These are phyloP conservation scores for Cyathus striatus DNA, from an alignment of 768 basidiomycete genomes.

Conservation along the genomic window DNA sequence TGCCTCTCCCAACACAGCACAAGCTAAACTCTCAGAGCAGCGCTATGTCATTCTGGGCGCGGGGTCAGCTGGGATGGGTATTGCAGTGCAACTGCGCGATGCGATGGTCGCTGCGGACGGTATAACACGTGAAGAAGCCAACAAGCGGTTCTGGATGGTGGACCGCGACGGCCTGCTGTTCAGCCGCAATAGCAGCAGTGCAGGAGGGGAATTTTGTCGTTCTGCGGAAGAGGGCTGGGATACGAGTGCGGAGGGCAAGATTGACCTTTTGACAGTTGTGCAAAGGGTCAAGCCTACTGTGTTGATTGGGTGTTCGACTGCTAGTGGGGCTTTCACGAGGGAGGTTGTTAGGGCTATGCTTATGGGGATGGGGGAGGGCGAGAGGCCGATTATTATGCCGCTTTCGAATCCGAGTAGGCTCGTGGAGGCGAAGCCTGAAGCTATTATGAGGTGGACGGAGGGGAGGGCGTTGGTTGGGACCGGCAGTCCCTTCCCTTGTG, in stretches of 20 bases:
- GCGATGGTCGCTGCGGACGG: constrained; percentile 60
- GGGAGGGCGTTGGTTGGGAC: constrained; percentile 80
- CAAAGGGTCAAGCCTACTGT: constrained; percentile 73
- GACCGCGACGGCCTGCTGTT: constrained; percentile 42
- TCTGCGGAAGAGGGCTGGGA: constrained; percentile 53
- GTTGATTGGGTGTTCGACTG: constrained; percentile 80
- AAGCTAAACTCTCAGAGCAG: constrained; percentile 55
- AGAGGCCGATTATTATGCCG: constrained; percentile 78
- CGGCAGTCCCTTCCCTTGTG: constrained; percentile 78
- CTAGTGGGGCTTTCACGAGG: constrained; percentile 72
- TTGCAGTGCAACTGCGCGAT: constrained; percentile 69
- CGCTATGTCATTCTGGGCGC: constrained; percentile 77
- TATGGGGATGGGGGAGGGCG: constrained; percentile 16
- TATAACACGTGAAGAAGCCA: constrained; percentile 52
- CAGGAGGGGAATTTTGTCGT: constrained; percentile 50
- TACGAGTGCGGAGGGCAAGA: constrained; percentile 16
- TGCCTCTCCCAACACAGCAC: constrained; percentile 23
- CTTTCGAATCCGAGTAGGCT: constrained; percentile 77
- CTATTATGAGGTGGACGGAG: constrained; percentile 73
- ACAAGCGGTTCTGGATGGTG: constrained; percentile 63
- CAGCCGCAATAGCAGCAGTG: constrained; percentile 11
- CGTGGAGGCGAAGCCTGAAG: constrained; percentile 69
- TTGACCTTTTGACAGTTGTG: constrained; percentile 64
- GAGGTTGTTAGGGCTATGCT: constrained; percentile 68
- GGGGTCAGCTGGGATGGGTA: constrained; percentile 80